Evolutionary conservation across 768 basidiomycete species (phyloP), one percentile per base, ranked within the genome.

Genomic region (Leccinum variicolor): DNA sequence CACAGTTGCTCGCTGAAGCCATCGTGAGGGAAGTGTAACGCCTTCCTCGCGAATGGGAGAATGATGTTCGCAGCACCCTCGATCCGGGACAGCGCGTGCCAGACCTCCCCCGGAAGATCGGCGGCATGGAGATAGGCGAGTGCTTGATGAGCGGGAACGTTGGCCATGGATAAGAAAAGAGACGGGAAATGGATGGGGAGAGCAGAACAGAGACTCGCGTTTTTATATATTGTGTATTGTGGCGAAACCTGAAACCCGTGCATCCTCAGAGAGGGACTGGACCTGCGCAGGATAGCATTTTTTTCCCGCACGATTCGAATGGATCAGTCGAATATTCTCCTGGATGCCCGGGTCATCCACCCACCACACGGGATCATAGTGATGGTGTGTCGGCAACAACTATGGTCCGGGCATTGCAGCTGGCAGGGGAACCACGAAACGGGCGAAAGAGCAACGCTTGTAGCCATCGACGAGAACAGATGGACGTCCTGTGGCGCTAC

Each of bases 51-150:
- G 26, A 74, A 73, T 0, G 81, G 74, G 15, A 74, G 68, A 19
- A 81, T 63, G 45, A 79, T 59, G 53, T 82, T 81, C 3, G 78
- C 71, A 4, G 67, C 51, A 0, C 62, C 66, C 34, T 78, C 74
- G 8, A 72, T 52, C 5, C 53, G 57, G 1, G 26, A 39, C 13
- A 81, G 56, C 1, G 65, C 62, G 2, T 56, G 56, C 73, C 74
- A 75, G 3, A 76, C 73, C 1, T 62, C 39, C 3, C 46, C 5
- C 1, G 62, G 39, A 9, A 81, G 43, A 9, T 62, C 58, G 1
- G 49, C 7, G 2, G 62, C 57, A 6, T 51, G 28, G 8, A 4
- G 54, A 58, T 53, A 65, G 2, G 57, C 6, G 14, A 15, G 10
- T 23, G 59, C 46, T 53, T 55, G 61, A 25, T 14, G 49, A 51